Evolutionary conservation across 1,284 basidiomycete species (phyloP).

Genomic region (Kwoniella shivajii): DNA sequence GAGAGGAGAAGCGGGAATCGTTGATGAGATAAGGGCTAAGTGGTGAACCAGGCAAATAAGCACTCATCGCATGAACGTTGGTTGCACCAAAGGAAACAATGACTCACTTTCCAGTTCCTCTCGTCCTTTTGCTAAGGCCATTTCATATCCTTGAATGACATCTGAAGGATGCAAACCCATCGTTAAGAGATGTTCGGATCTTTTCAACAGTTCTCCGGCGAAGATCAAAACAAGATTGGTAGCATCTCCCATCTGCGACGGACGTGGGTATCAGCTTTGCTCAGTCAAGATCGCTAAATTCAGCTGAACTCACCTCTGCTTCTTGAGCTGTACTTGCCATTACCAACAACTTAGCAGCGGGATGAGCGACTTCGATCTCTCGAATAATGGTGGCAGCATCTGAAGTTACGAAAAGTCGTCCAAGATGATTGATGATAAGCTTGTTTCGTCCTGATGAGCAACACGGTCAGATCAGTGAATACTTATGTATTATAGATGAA

Average conservation of each 20-base stretch:
- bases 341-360: conserved; percentile 93
- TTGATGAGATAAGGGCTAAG: conserved; percentile 40
- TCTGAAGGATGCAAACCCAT: conserved; percentile 98
- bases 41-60: background rate
- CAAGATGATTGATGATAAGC: conserved; percentile 94
- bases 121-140: conserved; percentile 83
- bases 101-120: conserved; percentile 86
- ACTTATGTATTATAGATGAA: background rate
- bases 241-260: conserved; percentile 82
- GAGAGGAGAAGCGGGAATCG: conserved; percentile 62
- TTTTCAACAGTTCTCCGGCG: conserved; percentile 92
- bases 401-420: conserved; percentile 93
- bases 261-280: conserved; percentile 11
- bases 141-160: conserved; percentile 91
- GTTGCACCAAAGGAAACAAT: conserved; percentile 1
- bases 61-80: background rate
- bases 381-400: conserved; percentile 99
- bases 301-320: conserved; percentile 69
- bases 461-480: background rate
- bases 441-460: conserved; percentile 77
- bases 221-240: conserved; percentile 96
- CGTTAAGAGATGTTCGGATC: conserved; percentile 86
- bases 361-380: conserved; percentile 97
- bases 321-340: conserved; percentile 98
- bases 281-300: background rate